These are phyloP conservation scores for Colletotrichum graminicola DNA, from an alignment of 2,329 filamentous ascomycete genomes.

Conservation along the genomic window DNA sequence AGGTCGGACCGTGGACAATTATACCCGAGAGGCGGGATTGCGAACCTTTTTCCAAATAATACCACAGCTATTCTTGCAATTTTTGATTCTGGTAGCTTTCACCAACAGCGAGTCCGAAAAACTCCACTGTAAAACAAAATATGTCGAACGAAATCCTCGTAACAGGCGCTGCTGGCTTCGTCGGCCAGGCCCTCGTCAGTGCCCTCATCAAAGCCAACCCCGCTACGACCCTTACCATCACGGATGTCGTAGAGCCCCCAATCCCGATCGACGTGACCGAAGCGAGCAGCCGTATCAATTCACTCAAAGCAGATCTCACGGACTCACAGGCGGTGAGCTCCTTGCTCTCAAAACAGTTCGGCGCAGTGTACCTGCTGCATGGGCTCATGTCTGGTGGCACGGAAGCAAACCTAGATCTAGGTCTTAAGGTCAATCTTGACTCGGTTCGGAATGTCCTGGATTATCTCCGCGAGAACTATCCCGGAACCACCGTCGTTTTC, in stretches of 20 bases:
- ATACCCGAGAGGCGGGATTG: not conserved
- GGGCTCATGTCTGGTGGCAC: slow-evolving; percentile 74
- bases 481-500: slow-evolving; percentile 68
- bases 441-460: slow-evolving; percentile 67
- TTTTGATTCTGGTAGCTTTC: not conserved
- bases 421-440: slow-evolving; percentile 70
- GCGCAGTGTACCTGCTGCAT: slow-evolving; percentile 70
- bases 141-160: slow-evolving; percentile 64
- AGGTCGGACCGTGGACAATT: slow-evolving; percentile 22
- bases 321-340: slow-evolving; percentile 47
- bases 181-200: slow-evolving; percentile 71
- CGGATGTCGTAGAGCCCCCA: slow-evolving; percentile 67
- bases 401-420: slow-evolving; percentile 68
- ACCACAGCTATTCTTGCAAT: not conserved
- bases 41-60: not conserved
- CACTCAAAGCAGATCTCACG: slow-evolving; percentile 51
- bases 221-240: slow-evolving; percentile 62
- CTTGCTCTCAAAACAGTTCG: slow-evolving; percentile 51
- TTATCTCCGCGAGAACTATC: slow-evolving; percentile 57
- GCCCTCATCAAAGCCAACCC: slow-evolving; percentile 61
- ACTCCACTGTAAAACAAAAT: not conserved
- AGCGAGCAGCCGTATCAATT: slow-evolving; percentile 42
- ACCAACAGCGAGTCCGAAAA: not conserved
- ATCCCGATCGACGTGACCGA: slow-evolving; percentile 57
- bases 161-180: slow-evolving; percentile 74